Base-by-base conservation (phyloP, 192 early-diverging fungal species). In the Coemansia sp. region DNA sequence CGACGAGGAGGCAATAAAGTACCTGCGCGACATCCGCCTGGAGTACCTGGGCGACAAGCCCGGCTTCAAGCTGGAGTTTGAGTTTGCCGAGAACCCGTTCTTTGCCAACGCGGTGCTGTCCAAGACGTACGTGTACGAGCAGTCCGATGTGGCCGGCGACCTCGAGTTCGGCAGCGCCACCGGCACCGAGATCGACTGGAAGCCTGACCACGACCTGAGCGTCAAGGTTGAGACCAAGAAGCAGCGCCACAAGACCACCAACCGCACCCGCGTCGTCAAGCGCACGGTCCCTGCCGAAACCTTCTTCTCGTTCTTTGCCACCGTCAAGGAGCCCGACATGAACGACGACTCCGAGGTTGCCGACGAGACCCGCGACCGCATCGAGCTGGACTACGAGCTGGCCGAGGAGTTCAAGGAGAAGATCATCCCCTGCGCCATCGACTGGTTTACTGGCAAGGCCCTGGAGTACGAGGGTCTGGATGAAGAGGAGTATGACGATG, bases 371-470 rank as follows among this genome's bases (percentile, higher is more conserved):
- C 93, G 94, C 59, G 84, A 87, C 45, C 88, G 83, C 60, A 80
- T 99, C 39, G 94, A 98, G 81, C 68, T 78, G 33, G 97, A 99
- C 77, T 99, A 98, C 75, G 91, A 96, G 78, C 78, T 94, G 68
- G 96, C 95, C 28, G 96, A 99, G 75, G 88, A 96, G 70, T 86
- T 99, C 81, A 99, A 99, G 87, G 94, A 97, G 55, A 95, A 92
- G 81, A 80, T 99, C 57, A 86, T 99, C 42, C 94, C 97, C 52
- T 85, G 84, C 67, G 97, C 97, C 47, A 73, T 98, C 55, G 93
- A 98, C 80, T 99, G 92, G 90, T 99, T 98, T 82, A 98, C 97
- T 16, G 97, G 97, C 68, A 89, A 92, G 72, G 97, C 97, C 40
- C 81, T 98, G 37, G 85, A 88, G 56, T 91, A 89, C 75, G 78